These are phyloP conservation scores for Barnettozyma hawaiiensis DNA, from an alignment of 1,139 yeast species.

Conservation along the genomic window DNA sequence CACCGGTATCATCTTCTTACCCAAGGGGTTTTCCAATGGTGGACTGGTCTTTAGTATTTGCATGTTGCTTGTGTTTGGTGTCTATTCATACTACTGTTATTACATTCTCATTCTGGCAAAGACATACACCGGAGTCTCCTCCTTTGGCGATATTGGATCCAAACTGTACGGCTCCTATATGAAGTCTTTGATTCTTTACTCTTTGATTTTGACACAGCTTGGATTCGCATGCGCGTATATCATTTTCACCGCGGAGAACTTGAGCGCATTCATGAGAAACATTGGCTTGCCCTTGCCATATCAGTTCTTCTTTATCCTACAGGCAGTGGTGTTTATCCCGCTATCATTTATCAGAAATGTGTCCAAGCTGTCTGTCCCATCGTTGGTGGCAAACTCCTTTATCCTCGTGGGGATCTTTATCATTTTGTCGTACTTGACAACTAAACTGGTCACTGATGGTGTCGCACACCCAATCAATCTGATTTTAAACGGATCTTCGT, in stretches of 20 bases:
- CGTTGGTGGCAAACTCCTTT: constrained; percentile 61
- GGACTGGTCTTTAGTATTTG: constrained; percentile 56
- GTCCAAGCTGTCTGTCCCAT: constrained; percentile 62
- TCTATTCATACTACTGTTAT: constrained; percentile 67
- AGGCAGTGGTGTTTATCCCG: constrained; percentile 58
- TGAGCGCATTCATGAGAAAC: constrained; percentile 52
- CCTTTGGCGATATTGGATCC: constrained; percentile 72
- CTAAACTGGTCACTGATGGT: constrained; percentile 40
- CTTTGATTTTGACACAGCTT: constrained; percentile 62
- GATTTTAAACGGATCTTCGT: constrained; percentile 49
- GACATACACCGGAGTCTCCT: constrained; percentile 49
- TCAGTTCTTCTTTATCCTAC: constrained; percentile 41
- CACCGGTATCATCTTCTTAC: constrained; percentile 71
- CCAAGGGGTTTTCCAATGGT: constrained; percentile 70
- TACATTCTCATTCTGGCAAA: constrained; percentile 55
- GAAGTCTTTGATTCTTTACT: constrained; percentile 52
- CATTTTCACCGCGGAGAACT: constrained; percentile 65
- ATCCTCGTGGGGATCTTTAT: constrained; percentile 60
- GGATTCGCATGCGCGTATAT: constrained; percentile 78
- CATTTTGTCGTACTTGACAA: constrained; percentile 51
- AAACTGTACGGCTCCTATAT: constrained; percentile 56
- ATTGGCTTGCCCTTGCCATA: constrained; percentile 25
- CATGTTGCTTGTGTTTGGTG: constrained; percentile 52
- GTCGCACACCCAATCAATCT: constrained; percentile 37
- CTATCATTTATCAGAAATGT: constrained; percentile 66